Conservation (phyloP, 2,329 filamentous ascomycete genomes). For the Colletotrichum brevisporum region DNA sequence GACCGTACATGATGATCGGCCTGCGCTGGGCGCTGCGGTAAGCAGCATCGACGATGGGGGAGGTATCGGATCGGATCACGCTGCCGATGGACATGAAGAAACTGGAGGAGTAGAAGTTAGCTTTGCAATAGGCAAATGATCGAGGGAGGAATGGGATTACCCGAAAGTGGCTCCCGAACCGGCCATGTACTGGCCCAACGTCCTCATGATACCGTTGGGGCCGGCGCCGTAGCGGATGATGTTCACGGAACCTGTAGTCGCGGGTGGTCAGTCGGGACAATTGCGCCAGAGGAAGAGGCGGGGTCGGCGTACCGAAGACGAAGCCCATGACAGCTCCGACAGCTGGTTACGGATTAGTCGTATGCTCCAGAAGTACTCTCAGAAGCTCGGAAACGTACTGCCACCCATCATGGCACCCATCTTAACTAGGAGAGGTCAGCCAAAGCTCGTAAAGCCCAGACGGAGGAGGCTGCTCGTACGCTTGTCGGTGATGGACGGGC, state of each 20-base stretch:
- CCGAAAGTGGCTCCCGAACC: conserved; percentile 96
- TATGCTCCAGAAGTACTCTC: background rate
- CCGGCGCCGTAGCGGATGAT: conserved; percentile 97
- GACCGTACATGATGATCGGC: conserved; percentile 75
- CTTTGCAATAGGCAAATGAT: background rate
- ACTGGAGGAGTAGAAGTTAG: conserved; percentile 51
- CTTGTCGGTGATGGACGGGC: conserved; percentile 69
- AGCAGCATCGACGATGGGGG: conserved; percentile 80
- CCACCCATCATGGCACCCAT: conserved; percentile 99
- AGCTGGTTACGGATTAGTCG: conserved; percentile 69
- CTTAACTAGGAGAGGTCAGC: conserved; percentile 75
- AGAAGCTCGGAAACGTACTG: conserved; percentile 73
- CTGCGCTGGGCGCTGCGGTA: conserved; percentile 82
- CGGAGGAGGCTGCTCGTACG: conserved; percentile 52
- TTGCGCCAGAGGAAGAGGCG: conserved; percentile 4
- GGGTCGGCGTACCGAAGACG: conserved; percentile 81
- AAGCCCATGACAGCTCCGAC: conserved; percentile 98
- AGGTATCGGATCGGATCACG: conserved; percentile 92
- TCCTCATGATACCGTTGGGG: conserved; percentile 92
- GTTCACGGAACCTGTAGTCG: conserved; percentile 81
- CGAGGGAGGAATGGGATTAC: conserved; percentile 63
- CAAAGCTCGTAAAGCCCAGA: background rate
- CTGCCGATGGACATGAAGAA: conserved; percentile 99
- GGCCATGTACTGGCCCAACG: conserved; percentile 95
- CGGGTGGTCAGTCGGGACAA: conserved; percentile 6